These are phyloP conservation scores for Gymnopilus dilepis DNA, from an alignment of 768 basidiomycete species.

Conservation along the genomic window DNA sequence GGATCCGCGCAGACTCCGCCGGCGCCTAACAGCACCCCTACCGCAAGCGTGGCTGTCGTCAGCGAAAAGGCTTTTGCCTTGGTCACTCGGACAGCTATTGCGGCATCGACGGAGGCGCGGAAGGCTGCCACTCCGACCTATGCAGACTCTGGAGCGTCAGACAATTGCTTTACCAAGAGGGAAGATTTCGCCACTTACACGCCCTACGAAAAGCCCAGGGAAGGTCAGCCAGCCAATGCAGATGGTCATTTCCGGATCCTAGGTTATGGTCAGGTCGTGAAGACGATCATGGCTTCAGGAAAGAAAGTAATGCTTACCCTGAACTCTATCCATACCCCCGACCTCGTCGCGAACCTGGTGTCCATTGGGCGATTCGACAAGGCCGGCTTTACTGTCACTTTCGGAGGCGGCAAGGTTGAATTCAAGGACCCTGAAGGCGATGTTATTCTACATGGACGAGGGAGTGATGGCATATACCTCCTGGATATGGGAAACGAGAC, in stretches of 20 bases:
- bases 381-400: conserved; percentile 17
- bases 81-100: neutral
- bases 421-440: conserved; percentile 3
- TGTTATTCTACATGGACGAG: neutral
- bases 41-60: neutral
- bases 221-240: conserved; percentile 16
- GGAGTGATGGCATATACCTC: conserved; percentile 24
- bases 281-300: conserved; percentile 13
- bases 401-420: conserved; percentile 13
- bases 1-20: too few species aligned
- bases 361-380: conserved; percentile 26
- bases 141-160: conserved; percentile 29
- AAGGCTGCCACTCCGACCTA: neutral
- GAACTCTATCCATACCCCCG: conserved; percentile 29
- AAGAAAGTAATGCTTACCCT: conserved; percentile 21
- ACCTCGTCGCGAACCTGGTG: conserved; percentile 32
- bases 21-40: neutral
- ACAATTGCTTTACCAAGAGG: conserved; percentile 29
- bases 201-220: neutral
- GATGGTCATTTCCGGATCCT: conserved; percentile 23
- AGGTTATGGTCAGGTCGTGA: conserved; percentile 26
- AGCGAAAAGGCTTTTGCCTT: neutral
- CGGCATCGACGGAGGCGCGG: neutral
- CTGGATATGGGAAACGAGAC: conserved; percentile 7
- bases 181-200: conserved; percentile 23